Evolutionary conservation across 495 filamentous ascomycete species (phyloP), one percentile per base, ranked within the genome.

Genomic region (Hyphodiscus hymeniophilus): DNA sequence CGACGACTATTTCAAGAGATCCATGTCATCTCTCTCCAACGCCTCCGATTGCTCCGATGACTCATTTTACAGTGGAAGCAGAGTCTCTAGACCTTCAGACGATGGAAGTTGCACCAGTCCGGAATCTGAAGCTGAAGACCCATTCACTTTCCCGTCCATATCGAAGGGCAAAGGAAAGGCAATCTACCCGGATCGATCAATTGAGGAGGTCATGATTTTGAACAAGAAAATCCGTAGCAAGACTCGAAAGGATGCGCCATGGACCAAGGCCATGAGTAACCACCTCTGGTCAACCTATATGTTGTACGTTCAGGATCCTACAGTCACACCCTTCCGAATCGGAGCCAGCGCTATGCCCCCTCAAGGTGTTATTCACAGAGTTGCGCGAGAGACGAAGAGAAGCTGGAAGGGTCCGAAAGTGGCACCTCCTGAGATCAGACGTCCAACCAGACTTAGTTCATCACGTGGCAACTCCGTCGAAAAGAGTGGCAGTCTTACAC

Each of bases 241-340:
- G 46, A 51, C 45, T 4, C 38, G 45, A 30, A 56, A 50, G 15
- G 49, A 55, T 44, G 54, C 50, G 1, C 47, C 33, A 10, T 98
- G 90, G 89, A 94, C 86, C 2, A 76, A 81, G 38, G 84, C 88
- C 16, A 94, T 94, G 87, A 89, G 90, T 64, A 80, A 82, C 30
- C 92, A 98, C 60, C 65, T 98, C 23, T 97, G 94, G 94, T 80
- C 85, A 28, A 89, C 85, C 2, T 97, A 95, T 60, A 69, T 86
- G 54, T 62, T 85, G 8, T 98, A 95, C 59, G 69, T 96, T 10
- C 84, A 89, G 54, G 89, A 97, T 62, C 90, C 92, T 26, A 89
- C 84, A 8, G 84, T 94, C 22, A 98, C 92, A 1, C 92, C 92
- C 0, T 91, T 97, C 67, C 89, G 90, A 56, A 84, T 87, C 68